phyloP scores from a whole-genome alignment of 768 basidiomycete species.

The Mycena galericulata region DNA sequence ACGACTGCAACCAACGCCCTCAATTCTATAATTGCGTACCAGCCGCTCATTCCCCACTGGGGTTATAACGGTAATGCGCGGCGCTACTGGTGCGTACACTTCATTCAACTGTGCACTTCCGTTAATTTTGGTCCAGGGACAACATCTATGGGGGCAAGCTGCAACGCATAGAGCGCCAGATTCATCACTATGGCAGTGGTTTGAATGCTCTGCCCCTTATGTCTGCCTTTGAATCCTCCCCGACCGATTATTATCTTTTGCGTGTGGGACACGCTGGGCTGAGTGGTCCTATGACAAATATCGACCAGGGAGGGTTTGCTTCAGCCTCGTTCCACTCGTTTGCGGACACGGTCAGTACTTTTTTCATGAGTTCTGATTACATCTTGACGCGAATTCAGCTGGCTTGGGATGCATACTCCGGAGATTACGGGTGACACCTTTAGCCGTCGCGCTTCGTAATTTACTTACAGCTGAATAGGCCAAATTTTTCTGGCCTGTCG shows the following conservation, averaged over 20 bases:
- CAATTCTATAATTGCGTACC: constrained; percentile 68
- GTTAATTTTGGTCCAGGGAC: constrained; percentile 53
- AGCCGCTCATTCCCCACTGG: constrained; percentile 70
- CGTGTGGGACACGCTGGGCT: constrained; percentile 65
- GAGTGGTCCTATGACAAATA: constrained; percentile 65
- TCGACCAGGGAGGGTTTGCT: constrained; percentile 69
- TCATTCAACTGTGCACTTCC: not conserved
- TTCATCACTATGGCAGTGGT: constrained; percentile 70
- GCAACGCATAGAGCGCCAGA: constrained; percentile 65
- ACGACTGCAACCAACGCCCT: constrained; percentile 63
- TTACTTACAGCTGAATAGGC: constrained; percentile 32
- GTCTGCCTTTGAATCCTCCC: constrained; percentile 58
- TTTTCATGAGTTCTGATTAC: not conserved
- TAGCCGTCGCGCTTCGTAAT: not conserved
- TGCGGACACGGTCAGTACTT: constrained; percentile 53
- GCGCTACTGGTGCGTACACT: constrained; percentile 60
- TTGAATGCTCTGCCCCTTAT: constrained; percentile 67
- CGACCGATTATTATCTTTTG: constrained; percentile 63
- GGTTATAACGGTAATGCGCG: constrained; percentile 71
- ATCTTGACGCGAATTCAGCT: constrained; percentile 38
- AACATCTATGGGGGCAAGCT: constrained; percentile 69
- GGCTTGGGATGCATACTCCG: constrained; percentile 69
- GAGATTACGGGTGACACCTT: constrained; percentile 61
- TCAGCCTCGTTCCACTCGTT: constrained; percentile 71
- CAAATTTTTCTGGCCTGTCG: constrained; percentile 66